Evolutionary conservation across 2,329 filamentous ascomycete species (phyloP).

Genomic region (Colletotrichum agaves): DNA sequence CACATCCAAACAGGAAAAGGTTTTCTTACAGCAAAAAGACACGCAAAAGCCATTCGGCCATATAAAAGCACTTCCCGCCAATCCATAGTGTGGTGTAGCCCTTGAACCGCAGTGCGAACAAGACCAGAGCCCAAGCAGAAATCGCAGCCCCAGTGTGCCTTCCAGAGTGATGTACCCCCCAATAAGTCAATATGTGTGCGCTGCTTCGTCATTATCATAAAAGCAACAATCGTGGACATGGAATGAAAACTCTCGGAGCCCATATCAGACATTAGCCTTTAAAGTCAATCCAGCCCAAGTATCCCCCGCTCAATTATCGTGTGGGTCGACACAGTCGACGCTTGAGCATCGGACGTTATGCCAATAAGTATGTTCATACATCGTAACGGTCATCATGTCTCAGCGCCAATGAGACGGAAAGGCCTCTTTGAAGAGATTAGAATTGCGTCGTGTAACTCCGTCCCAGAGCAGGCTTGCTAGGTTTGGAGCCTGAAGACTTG

Average conservation of each 20-base stretch:
- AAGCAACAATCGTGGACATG: conserved; percentile 36
- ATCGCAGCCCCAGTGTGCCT: conserved; percentile 9
- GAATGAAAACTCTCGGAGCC: conserved; percentile 32
- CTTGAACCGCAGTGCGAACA: conserved; percentile 2
- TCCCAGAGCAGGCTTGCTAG: conserved; percentile 49
- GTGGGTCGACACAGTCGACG: conserved; percentile 34
- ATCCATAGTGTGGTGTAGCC: conserved; percentile 2
- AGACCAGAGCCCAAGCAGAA: not conserved
- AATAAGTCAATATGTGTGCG: conserved; percentile 36
- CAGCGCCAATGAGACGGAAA: conserved; percentile 28
- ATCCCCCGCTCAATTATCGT: conserved; percentile 36
- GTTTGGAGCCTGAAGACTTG: conserved; percentile 45
- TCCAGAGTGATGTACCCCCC: conserved; percentile 10
- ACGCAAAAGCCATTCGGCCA: conserved; percentile 9
- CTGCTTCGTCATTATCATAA: conserved; percentile 39
- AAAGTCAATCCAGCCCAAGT: conserved; percentile 26
- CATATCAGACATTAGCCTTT: conserved; percentile 36
- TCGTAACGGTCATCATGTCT: conserved; percentile 39
- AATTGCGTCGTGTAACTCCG: conserved; percentile 52
- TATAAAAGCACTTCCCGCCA: conserved; percentile 3
- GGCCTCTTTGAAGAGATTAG: conserved; percentile 40
- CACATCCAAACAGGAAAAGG: conserved; percentile 6
- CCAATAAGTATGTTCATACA: conserved; percentile 38
- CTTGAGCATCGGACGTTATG: conserved; percentile 36
- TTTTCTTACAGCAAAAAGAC: conserved; percentile 15